Evolutionary conservation across 2,329 filamentous ascomycete genomes (phyloP), one percentile per base, ranked within the genome.

Genomic region (Fusarium sp.): DNA sequence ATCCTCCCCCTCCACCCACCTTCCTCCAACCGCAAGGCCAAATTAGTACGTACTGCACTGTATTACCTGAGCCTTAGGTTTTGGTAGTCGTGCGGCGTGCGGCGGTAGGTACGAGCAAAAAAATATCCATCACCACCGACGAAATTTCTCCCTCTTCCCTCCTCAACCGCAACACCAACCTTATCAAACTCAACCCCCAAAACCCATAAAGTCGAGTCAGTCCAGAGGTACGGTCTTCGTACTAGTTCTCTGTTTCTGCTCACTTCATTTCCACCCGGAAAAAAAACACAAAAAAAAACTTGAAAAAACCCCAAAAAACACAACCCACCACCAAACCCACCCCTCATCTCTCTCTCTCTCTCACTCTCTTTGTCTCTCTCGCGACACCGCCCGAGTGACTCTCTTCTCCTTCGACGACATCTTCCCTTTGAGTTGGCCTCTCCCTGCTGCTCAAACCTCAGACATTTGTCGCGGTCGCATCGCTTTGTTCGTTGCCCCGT

Each of bases 251-350:
- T 90, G 87, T 87, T 86, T 88, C 88, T 86, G 84, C 85, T 85
- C 86, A 83, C 83, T 84, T 86, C 84, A 71, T 84, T 85, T 80
- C 80, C 82, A 83, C 81, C 82, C 81, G 83, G 70, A 80, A 85
- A 84, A 88, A 88, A 88, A 83, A 83, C 83, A 84, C 79, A 82
- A 87, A 90, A 90, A 90, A 91, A 91, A 89, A 79, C 80, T 84
- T 84, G 87, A 89, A 90, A 90, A 84, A 82, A 82, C 74, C 80
- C 80, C 84, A 84, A 89, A 90, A 87, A 84, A 90, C 71, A 69
- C 75, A 74, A 72, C 74, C 70, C 66, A 71, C 71, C 71, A 73
- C 74, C 75, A 70, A 66, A 64, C 67, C 68, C 73, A 69, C 59
- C 67, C 69, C 67, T 67, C 49, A 46, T 20, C 70, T 38, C 46